Evolutionary conservation across 331 rosid species (phyloP), one percentile per base, ranked within the genome.

Genomic region (Cydonia oblonga): DNA sequence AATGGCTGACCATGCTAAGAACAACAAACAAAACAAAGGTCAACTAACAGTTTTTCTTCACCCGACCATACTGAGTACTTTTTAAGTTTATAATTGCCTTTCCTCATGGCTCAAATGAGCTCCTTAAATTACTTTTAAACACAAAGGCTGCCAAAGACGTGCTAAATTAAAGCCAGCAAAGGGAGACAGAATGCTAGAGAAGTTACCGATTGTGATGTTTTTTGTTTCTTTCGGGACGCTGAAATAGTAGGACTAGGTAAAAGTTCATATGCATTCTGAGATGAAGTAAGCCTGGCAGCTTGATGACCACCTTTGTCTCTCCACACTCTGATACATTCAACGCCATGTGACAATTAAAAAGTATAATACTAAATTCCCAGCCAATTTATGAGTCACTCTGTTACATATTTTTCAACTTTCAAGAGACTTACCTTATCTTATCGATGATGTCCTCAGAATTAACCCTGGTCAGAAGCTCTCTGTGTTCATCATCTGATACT

Each of bases 401-500:
- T 16, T 38, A 53, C 7, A 81, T 49, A 64, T 51, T 72, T 58
- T 25, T 57, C 24, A 32, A 72, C 25, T 70, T 75, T 59, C 75
- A 76, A 76, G 70, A 74, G 67, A 56, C 73, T 9, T 77, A 90
- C 99, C 99, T 83, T 77, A 95, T 88, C 75, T 86, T 79, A 72
- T 80, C 80, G 44, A 87, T 91, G 78, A 95, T 88, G 59, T 95
- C 99, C 73, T 95, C 99, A 19, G 89, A 77, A 78, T 95, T 91
- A 67, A 91, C 99, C 87, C 84, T 86, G 20, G 87, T 72, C 38
- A 95, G 89, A 77, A 95, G 91, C 56, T 90, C 96, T 80, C 99
- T 83, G 79, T 95, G 99, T 77, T 90, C 97, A 57, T 95, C 97
- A 74, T 95, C 97, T 9, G 99, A 95, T 75, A 95, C 99, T 86